Evolutionary conservation across 306 rosid species (phyloP), one percentile per base, ranked within the genome.

Genomic region (Vachellia collinsii): DNA sequence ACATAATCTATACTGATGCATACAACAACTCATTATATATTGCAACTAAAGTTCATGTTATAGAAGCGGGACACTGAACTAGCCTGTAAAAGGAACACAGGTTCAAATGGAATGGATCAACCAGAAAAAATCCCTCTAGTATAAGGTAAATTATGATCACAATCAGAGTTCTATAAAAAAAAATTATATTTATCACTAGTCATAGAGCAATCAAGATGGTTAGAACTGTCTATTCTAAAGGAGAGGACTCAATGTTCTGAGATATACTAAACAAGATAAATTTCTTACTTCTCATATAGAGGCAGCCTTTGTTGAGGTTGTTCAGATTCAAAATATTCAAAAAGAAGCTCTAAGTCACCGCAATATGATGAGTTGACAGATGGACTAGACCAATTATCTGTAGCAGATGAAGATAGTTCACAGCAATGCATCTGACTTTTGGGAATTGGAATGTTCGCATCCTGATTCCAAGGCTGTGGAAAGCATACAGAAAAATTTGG

Each of bases 301-400:
- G 97, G 91, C 65, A 11, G 86, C 78, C 98, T 90, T 85, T 84
- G 91, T 79, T 90, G 98, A 70, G 98, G 97, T 80, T 80, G 97
- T 62, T 88, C 90, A 68, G 70, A 56, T 85, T 94, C 98, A 88
- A 94, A 94, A 92, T 89, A 94, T 87, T 94, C 98, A 79, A 89
- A 90, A 75, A 92, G 85, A 70, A 90, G 90, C 80, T 92, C 97
- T 36, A 59, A 76, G 71, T 89, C 98, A 78, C 85, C 54, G 70
- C 77, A 67, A 42, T 59, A 75, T 7, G 61, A 54, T 64, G 85
- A 72, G 77, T 70, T 78, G 23, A 25, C 77, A 59, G 83, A 79
- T 75, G 75, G 85, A 88, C 72, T 70, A 58, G 84, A 72, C 70
- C 61, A 72, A 63, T 62, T 70, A 42, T 80, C 81, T 68, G 72